Conservation (phyloP, 2,329 filamentous ascomycete species). For the Pseudocercospora pini-densiflorae region DNA sequence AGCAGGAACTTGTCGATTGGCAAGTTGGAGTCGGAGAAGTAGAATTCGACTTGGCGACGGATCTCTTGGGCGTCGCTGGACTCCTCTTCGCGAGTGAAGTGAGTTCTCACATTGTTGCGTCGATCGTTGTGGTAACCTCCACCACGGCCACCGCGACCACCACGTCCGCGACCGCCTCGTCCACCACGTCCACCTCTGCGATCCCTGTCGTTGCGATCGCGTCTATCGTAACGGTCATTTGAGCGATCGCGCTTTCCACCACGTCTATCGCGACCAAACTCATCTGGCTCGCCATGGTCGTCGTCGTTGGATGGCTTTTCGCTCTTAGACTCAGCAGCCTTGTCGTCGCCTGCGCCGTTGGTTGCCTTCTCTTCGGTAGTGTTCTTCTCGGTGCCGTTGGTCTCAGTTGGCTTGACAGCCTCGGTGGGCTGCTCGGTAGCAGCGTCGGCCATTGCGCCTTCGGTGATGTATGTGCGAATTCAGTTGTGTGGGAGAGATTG, state of each 20-base stretch:
- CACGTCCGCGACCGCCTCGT: slow-evolving; percentile 20
- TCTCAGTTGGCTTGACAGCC: slow-evolving; percentile 23
- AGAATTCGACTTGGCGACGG: slow-evolving; percentile 92
- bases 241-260: slow-evolving; percentile 22
- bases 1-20: slow-evolving; percentile 87
- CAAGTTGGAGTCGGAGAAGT: slow-evolving; percentile 92
- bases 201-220: slow-evolving; percentile 24
- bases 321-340: slow-evolving; percentile 18
- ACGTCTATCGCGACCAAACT: slow-evolving; percentile 23
- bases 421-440: slow-evolving; percentile 23
- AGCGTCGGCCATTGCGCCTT: slow-evolving; percentile 29
- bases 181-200: slow-evolving; percentile 18
- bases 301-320: slow-evolving; percentile 23
- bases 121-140: slow-evolving; percentile 23
- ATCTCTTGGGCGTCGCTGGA: slow-evolving; percentile 80
- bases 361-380: background rate
- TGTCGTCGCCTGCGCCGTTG: slow-evolving; percentile 21
- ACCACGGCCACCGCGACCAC: slow-evolving; percentile 21
- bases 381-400: slow-evolving; percentile 26
- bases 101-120: slow-evolving; percentile 29
- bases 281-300: slow-evolving; percentile 28
- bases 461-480: background rate
- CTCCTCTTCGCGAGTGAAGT: slow-evolving; percentile 60
- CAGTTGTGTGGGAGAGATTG: background rate
- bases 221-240: slow-evolving; percentile 18